Evolutionary conservation across 352 stramenopile species (phyloP).

Genomic region (Pythium angustatum): DNA sequence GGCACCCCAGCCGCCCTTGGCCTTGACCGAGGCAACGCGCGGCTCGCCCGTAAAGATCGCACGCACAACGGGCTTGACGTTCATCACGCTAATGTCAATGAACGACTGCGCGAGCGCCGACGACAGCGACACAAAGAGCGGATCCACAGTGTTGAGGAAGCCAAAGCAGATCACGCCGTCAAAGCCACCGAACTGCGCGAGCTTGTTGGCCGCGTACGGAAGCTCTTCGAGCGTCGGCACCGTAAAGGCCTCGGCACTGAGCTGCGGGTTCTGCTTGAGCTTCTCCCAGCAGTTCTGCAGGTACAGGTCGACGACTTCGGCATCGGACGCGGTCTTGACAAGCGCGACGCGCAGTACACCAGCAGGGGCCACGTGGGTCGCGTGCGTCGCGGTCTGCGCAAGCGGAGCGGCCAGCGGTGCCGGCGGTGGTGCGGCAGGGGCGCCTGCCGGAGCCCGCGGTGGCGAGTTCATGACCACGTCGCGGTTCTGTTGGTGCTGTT

Average conservation of each 20-base stretch:
- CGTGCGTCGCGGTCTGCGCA: slow-evolving; percentile 7
- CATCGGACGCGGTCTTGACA: slow-evolving; percentile 75
- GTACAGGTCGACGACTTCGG: slow-evolving; percentile 68
- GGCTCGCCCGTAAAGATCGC: slow-evolving; percentile 81
- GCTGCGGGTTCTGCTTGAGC: slow-evolving; percentile 32
- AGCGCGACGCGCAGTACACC: slow-evolving; percentile 55
- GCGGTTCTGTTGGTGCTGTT: slow-evolving; percentile 24
- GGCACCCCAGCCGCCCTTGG: slow-evolving; percentile 61
- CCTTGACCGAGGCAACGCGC: slow-evolving; percentile 72
- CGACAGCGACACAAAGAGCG: slow-evolving; percentile 61
- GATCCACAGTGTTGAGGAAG: slow-evolving; percentile 68
- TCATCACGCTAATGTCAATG: slow-evolving; percentile 84
- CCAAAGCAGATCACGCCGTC: slow-evolving; percentile 78
- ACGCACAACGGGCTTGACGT: slow-evolving; percentile 75
- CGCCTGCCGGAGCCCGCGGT: slow-evolving; percentile 27
- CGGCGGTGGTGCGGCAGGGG: slow-evolving; percentile 30
- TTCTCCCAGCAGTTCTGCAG: slow-evolving; percentile 66
- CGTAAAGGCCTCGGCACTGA: slow-evolving; percentile 64
- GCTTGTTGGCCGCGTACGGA: slow-evolving; percentile 83
- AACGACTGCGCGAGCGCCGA: slow-evolving; percentile 66
- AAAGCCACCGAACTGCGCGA: slow-evolving; percentile 65
- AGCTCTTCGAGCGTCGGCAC: slow-evolving; percentile 72
- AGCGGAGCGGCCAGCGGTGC: slow-evolving; percentile 18
- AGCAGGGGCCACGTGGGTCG: slow-evolving; percentile 3
- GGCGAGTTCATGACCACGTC: slow-evolving; percentile 46